A percentile compares a stretch with the other conserved stretches of the same genome.
These are phyloP conservation scores for Cymbopogon citratus DNA, from an alignment of 176 grass and related monocot genomes.

Conservation along the genomic window DNA sequence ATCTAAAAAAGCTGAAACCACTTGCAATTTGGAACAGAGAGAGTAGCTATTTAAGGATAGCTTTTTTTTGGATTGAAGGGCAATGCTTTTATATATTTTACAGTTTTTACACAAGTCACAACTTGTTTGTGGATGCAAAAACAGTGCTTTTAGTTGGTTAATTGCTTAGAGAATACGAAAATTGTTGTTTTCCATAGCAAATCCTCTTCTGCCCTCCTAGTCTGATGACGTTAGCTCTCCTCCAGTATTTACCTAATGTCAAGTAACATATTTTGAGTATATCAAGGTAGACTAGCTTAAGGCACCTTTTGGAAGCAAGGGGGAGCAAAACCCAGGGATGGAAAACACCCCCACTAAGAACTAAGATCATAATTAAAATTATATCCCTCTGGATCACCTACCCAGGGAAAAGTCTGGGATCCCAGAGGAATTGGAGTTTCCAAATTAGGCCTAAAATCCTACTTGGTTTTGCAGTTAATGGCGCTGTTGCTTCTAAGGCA, in stretches of 20 bases:
- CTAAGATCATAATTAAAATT: no score
- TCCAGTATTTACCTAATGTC: background rate
- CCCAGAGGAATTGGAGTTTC: no score
- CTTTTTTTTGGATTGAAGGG: background rate
- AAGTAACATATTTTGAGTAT: background rate
- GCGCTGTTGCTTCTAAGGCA: conserved; percentile 80
- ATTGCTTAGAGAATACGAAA: background rate
- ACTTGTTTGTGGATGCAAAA: background rate
- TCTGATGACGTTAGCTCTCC: background rate
- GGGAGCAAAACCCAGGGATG: no score
- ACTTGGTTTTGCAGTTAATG: conserved; percentile 59
- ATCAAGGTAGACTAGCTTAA: conserved; percentile 1
- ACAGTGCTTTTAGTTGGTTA: conserved; percentile 11
- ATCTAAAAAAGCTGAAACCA: background rate
- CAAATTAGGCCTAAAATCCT: no score
- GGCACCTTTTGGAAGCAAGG: no score
- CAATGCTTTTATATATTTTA: background rate
- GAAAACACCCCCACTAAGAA: no score
- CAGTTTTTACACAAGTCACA: background rate
- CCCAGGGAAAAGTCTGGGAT: no score
- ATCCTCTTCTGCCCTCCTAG: background rate
- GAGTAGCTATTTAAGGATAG: background rate
- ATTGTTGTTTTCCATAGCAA: background rate
- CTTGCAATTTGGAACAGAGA: background rate
- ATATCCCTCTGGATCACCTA: no score